A percentile compares a stretch with the other conserved stretches of the same genome.
These are phyloP conservation scores for Apiospora arundinis DNA, from an alignment of 2,329 filamentous ascomycete species.

Conservation along the genomic window DNA sequence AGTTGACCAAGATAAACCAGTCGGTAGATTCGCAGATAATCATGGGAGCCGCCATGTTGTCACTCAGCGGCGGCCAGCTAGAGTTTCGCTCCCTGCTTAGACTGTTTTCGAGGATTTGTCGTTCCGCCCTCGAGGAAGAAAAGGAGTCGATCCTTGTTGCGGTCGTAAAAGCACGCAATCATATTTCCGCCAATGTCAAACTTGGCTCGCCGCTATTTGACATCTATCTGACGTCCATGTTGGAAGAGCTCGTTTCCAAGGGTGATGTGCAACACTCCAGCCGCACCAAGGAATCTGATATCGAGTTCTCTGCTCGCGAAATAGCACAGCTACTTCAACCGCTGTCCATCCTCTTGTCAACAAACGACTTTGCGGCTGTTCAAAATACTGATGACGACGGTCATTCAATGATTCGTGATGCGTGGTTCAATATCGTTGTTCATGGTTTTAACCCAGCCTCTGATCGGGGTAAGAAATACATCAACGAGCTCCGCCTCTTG, in stretches of 20 bases:
- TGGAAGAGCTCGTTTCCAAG: constrained; percentile 88
- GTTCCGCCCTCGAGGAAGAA: constrained; percentile 74
- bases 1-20: constrained; percentile 83
- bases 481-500: constrained; percentile 80
- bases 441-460: constrained; percentile 86
- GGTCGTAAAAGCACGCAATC: constrained; percentile 79
- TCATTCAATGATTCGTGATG: constrained; percentile 79
- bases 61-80: constrained; percentile 75
- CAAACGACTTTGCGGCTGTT: constrained; percentile 59
- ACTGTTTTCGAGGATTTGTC: constrained; percentile 77
- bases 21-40: constrained; percentile 86
- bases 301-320: constrained; percentile 82
- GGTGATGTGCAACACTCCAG: constrained; percentile 82
- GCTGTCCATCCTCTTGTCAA: constrained; percentile 82
- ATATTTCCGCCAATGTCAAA: constrained; percentile 74
- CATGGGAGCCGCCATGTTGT: constrained; percentile 78
- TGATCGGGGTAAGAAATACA: constrained; percentile 73
- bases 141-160: constrained; percentile 73
- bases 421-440: constrained; percentile 97
- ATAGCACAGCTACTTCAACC: constrained; percentile 88
- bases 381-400: constrained; percentile 68
- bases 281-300: constrained; percentile 76
- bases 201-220: constrained; percentile 78
- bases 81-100: constrained; percentile 90
- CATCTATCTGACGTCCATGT: constrained; percentile 81